phyloP scores from a whole-genome alignment of 345 rosid species.

The Reutealis trisperma region DNA sequence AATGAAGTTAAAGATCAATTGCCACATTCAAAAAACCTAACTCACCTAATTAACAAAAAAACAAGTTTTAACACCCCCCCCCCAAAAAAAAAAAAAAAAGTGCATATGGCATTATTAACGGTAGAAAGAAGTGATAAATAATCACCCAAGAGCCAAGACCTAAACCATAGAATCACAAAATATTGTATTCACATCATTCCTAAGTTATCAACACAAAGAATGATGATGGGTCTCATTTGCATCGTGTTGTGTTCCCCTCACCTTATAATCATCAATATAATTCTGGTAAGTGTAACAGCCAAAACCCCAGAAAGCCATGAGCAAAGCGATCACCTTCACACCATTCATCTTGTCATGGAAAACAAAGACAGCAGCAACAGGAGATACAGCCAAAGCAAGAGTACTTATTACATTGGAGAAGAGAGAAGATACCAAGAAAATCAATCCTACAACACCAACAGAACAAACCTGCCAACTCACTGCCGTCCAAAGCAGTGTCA shows the following conservation, averaged over 20 bases:
- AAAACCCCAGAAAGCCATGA: constrained; percentile 64
- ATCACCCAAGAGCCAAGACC: neutral
- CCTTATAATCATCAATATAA: constrained; percentile 52
- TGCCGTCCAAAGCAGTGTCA: constrained; percentile 57
- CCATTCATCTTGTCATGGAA: constrained; percentile 71
- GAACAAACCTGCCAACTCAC: constrained; percentile 68
- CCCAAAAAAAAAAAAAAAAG: too few relatives aligned
- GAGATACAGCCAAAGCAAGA: constrained; percentile 58
- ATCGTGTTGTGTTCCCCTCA: constrained; percentile 33
- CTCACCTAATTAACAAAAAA: too few relatives aligned
- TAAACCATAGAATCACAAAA: neutral
- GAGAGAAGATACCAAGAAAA: constrained; percentile 64
- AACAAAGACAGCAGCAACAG: constrained; percentile 50
- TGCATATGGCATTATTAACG: neutral
- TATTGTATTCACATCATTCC: neutral
- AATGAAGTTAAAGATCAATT: too few relatives aligned
- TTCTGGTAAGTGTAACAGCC: constrained; percentile 59
- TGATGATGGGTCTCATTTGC: constrained; percentile 11
- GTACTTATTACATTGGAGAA: constrained; percentile 77
- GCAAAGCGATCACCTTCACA: constrained; percentile 62
- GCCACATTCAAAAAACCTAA: too few relatives aligned
- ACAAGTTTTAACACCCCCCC: neutral
- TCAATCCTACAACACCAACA: constrained; percentile 72
- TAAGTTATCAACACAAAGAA: constrained; percentile 20
- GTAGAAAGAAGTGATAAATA: neutral